Base-by-base conservation (phyloP, 176 grass and related monocot genomes). In the Bonia amplexicaulis region DNA sequence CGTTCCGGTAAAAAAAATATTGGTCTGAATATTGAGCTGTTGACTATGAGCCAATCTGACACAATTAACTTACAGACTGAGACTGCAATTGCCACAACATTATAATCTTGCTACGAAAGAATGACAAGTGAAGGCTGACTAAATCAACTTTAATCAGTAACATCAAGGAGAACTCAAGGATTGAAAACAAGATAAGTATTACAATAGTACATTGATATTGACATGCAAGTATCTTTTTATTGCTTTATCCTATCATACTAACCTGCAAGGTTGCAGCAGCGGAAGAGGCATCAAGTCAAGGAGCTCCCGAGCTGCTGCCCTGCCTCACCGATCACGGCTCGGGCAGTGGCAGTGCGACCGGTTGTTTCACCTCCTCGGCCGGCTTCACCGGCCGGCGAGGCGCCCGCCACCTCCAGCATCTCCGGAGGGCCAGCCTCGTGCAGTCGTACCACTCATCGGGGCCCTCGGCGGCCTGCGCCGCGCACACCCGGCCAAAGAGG, bases 401-500 rank as follows among this genome's bases (percentile, higher is more conserved):
- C 10, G 70, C 19, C 66, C 89, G 55, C 53, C 73, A 31, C 73
- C 76, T 81, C 59, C 73, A 64, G 37, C 85, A 85, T 47, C 84
- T 52, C 57, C 89, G 64, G 71, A 78, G 45, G 3, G 59, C 76
- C 2, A 86, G 83, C 46, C 67, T 74, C 3, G 80, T 74, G 85
- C 96, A 98, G 57, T 95, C 87, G 44, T 98, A 95, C 46, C 54
- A 74, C 27, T 92, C 88, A 49, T 98, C 96, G 0, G 91, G 91
- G 15, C 87, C 87, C 53, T 87, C 82, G 7, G 76, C 85, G 7
- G 76, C 85, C 35, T 87, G 79, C 75, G 58, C 58, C 7, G 83
- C 73, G 73, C 93, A 98, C 15, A 86, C 81, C 35, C 81, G 77
- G 35, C 93, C 93, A 6, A 91, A 80, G 76, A 92, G 39, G 78